Base-by-base conservation (phyloP, 139 green algal species). In the Tetratostichococcus sp. region DNA sequence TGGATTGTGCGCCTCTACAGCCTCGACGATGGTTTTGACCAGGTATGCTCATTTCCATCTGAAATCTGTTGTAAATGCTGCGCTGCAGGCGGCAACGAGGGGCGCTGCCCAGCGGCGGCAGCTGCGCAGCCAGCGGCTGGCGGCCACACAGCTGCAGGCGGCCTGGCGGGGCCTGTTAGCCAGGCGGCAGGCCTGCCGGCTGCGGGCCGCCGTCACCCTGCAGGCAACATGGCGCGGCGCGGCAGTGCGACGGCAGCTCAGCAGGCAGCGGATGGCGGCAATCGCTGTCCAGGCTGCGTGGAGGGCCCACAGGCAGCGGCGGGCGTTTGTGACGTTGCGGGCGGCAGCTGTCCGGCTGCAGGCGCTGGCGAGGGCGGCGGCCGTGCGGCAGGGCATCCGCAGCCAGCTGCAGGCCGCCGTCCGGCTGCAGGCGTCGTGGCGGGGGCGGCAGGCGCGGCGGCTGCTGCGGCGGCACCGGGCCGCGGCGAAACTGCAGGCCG, bases 81-180 rank as follows among this genome's bases (percentile, higher is more conserved):
- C n/a, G n/a, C n/a, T n/a, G 39, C 39, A 50, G 39, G 39, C 39
- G 39, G 39, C 39, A 50, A 11, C 39, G 39, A 6, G 39, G 39
- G 39, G 39, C 39, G 39, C 39, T 6, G 39, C 39, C 8, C 8
- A 21, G 8, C 6, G 39, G 39, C 39, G 11, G 39, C 39, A 50
- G 39, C 39, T 50, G 39, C 39, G 39, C 8, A 6, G 39, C 39
- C 39, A 50, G 39, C 39, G 39, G 39, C 39, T 21, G 39, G 39
- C 39, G 11, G 39, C 39, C 6, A 50, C 39, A 6, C 39, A 50
- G 8, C 6, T 50, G 39, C 39, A 50, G 79, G 80, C 85, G 2
- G 71, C 43, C 0, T 86, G 80, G 77, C 72, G 86, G 0, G 80
- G 83, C 14, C 25, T 19, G 23, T 1, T 17, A 23, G 50, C 50